Evolutionary conservation across 2,329 filamentous ascomycete species (phyloP).

Genomic region (Raffaelea albimanens): DNA sequence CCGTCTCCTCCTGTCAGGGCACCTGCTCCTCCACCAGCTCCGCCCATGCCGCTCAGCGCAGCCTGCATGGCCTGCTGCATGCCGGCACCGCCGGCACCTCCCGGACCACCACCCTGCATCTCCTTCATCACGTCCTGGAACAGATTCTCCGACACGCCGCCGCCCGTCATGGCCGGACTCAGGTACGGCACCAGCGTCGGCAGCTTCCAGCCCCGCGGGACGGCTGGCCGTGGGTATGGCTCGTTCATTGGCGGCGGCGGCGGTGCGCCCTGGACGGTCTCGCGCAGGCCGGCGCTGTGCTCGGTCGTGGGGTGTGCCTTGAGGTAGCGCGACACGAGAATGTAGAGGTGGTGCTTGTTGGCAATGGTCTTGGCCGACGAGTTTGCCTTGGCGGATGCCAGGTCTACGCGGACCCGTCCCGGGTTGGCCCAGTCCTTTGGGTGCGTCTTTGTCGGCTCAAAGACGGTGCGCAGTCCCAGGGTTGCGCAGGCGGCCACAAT

Average conservation of each 20-base stretch:
- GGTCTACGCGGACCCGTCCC: constrained; percentile 70
- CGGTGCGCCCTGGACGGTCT: constrained; percentile 65
- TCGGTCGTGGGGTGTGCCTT: constrained; percentile 68
- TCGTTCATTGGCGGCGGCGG: constrained; percentile 53
- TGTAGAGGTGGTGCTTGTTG: constrained; percentile 80
- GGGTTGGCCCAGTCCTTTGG: constrained; percentile 98
- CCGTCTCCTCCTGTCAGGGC: constrained; percentile 12
- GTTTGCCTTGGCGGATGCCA: constrained; percentile 29
- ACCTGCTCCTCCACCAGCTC: constrained; percentile 16
- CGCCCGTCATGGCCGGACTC: constrained; percentile 81
- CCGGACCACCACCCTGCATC: constrained; percentile 53
- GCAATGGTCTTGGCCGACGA: constrained; percentile 43
- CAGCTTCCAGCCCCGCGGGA: constrained; percentile 89
- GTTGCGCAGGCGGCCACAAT: constrained; percentile 77
- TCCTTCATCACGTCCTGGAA: constrained; percentile 96
- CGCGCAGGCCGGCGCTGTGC: constrained; percentile 54
- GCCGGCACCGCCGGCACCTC: constrained; percentile 8
- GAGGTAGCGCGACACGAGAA: constrained; percentile 69
- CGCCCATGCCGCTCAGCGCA: constrained; percentile 18
- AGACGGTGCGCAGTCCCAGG: constrained; percentile 62
- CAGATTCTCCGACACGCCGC: constrained; percentile 88
- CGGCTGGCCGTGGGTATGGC: constrained; percentile 60
- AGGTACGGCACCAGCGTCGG: constrained; percentile 74
- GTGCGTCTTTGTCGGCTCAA: constrained; percentile 87
- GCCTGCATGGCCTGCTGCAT: constrained; percentile 9